phyloP scores from a whole-genome alignment of 192 early-diverging fungal species.

The Coemansia sp. region DNA sequence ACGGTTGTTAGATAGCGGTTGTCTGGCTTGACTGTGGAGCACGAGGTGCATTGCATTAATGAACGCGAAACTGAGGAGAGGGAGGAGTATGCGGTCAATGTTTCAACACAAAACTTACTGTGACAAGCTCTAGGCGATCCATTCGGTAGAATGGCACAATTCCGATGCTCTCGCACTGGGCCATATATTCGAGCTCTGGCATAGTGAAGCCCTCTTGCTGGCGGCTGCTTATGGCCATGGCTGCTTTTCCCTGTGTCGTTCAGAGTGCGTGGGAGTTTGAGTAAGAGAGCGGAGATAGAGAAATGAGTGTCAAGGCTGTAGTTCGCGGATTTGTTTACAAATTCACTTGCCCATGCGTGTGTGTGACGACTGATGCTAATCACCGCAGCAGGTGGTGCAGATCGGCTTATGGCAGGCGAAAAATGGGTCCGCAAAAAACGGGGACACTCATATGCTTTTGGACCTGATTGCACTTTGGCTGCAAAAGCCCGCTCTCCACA shows the following conservation, averaged over 20 bases:
- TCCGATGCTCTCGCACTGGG: constrained; percentile 72
- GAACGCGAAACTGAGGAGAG: background rate
- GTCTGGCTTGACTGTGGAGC: background rate
- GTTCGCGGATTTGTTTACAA: background rate
- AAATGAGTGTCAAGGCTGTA: no score
- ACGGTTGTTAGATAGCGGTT: background rate
- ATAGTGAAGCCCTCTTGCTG: constrained; percentile 64
- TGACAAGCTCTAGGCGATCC: constrained; percentile 71
- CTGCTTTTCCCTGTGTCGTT: background rate
- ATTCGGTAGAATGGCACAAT: constrained; percentile 75
- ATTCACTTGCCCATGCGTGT: background rate
- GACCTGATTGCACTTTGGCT: no score
- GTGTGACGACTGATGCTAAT: background rate
- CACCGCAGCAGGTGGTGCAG: background rate
- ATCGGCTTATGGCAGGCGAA: background rate
- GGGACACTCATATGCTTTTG: no score
- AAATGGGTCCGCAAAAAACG: background rate
- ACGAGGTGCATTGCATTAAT: background rate
- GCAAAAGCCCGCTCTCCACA: no score
- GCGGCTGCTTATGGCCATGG: constrained; percentile 40
- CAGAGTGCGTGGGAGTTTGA: background rate
- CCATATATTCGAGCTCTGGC: constrained; percentile 83
- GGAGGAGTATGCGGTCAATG: no score
- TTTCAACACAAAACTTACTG: constrained; percentile 57
- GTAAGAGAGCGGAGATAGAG: background rate